These are phyloP conservation scores for Ganoderma lucidum DNA, from an alignment of 1,284 basidiomycete species.

Conservation along the genomic window DNA sequence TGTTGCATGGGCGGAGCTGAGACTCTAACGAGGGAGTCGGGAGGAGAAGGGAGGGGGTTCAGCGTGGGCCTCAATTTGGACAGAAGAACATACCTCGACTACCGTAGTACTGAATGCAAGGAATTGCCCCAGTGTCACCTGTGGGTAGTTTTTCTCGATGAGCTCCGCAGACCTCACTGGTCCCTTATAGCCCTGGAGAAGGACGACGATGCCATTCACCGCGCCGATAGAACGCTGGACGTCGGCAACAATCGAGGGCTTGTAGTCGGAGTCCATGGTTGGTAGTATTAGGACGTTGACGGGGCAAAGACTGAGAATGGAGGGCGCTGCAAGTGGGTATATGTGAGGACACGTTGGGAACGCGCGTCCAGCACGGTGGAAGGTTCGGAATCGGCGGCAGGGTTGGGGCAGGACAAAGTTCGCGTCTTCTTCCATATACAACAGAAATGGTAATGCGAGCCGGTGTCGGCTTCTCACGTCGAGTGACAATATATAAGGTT, in stretches of 20 bases:
- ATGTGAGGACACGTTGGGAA: constrained; percentile 1
- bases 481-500: neutral
- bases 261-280: constrained; percentile 7
- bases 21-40: neutral
- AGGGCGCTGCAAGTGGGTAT: neutral
- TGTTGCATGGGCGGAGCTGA: neutral
- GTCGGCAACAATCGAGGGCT: constrained; percentile 8
- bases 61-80: neutral
- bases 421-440: neutral
- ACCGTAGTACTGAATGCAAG: constrained; percentile 5
- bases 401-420: constrained; percentile 3
- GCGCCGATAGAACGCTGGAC: constrained; percentile 13
- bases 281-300: neutral
- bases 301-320: neutral
- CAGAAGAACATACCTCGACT: constrained; percentile 6
- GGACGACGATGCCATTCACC: constrained; percentile 14
- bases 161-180: constrained; percentile 8
- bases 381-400: neutral
- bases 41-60: neutral
- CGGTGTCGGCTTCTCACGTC: constrained; percentile 1
- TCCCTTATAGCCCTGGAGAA: constrained; percentile 10
- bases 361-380: constrained; percentile 11
- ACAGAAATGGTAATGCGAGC: neutral
- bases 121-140: constrained; percentile 14
- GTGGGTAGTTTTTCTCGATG: constrained; percentile 17